Evolutionary conservation across 2,329 filamentous ascomycete genomes (phyloP).

Genomic region (Cryphonectria carpinicola): DNA sequence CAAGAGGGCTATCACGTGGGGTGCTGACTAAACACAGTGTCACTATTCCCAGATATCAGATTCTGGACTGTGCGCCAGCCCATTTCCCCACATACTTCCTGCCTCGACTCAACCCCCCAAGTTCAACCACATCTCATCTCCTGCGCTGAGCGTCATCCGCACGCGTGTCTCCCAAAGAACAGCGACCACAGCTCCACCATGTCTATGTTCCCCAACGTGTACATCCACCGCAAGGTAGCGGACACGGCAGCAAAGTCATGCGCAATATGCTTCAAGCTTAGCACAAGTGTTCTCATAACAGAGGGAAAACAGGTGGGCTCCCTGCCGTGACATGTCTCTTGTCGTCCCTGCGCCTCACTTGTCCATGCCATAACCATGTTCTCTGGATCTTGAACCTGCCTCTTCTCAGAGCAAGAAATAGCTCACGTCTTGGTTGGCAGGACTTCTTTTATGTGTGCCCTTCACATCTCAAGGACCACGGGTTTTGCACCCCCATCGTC

Average conservation of each 20-base stretch:
- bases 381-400: no score
- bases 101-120: conserved; percentile 11
- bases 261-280: conserved; percentile 89
- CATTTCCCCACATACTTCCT: conserved; percentile 9
- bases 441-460: conserved; percentile 94
- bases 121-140: conserved; percentile 20
- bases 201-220: conserved; percentile 72
- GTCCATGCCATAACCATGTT: neutral
- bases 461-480: conserved; percentile 78
- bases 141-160: neutral
- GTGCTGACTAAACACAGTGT: conserved; percentile 25
- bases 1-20: conserved; percentile 15
- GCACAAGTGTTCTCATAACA: conserved; percentile 84
- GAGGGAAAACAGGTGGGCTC: conserved; percentile 78
- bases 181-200: conserved; percentile 37
- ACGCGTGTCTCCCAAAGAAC: neutral
- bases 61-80: neutral
- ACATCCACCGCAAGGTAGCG: conserved; percentile 84
- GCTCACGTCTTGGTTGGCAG: conserved; percentile 37
- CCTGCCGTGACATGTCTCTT: neutral
- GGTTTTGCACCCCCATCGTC: conserved; percentile 77
- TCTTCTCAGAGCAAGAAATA: neutral
- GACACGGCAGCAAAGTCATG: conserved; percentile 83
- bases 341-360: neutral
- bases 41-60: neutral